phyloP scores from a whole-genome alignment of 169 alveolate species.

The Plasmodium gonderi region DNA sequence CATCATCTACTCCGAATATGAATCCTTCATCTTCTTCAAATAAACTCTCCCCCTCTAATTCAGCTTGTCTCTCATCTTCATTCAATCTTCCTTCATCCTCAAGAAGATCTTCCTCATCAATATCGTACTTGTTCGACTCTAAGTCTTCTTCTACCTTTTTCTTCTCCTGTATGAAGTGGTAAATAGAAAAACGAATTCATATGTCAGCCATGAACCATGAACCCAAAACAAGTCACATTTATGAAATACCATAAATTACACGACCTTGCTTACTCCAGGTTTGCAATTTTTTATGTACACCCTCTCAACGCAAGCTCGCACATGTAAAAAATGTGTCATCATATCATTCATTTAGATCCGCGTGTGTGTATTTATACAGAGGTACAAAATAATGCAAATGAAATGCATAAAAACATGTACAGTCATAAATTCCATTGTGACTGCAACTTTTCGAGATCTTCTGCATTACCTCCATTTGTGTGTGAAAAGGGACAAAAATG shows the following conservation, averaged over 20 bases:
- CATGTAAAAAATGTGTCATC: too few relatives aligned
- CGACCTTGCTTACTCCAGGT: too few relatives aligned
- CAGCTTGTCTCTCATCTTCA: slow-evolving; percentile 84
- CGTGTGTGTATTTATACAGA: too few relatives aligned
- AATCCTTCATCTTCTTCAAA: slow-evolving; percentile 85
- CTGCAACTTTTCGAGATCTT: not conserved
- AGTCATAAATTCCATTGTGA: not conserved
- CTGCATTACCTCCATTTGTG: slow-evolving; percentile 42
- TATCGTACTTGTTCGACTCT: slow-evolving; percentile 80
- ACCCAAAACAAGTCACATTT: not conserved
- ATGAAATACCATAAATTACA: too few relatives aligned
- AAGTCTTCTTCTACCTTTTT: slow-evolving; percentile 72
- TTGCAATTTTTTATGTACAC: too few relatives aligned
- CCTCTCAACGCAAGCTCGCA: too few relatives aligned
- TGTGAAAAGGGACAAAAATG: not conserved
- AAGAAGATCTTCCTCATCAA: slow-evolving; percentile 83
- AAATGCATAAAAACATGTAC: not conserved
- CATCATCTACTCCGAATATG: slow-evolving; percentile 82
- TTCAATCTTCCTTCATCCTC: slow-evolving; percentile 80
- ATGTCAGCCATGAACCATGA: not conserved
- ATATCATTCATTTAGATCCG: too few relatives aligned
- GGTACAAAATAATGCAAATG: too few relatives aligned
- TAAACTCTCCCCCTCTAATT: slow-evolving; percentile 84
- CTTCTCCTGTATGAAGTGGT: slow-evolving; percentile 21
- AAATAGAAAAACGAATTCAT: too few relatives aligned